Percentiles rank a stretch among this genome's conserved stretches.
These are phyloP conservation scores for Pyrenochaeta sp. DNA, from an alignment of 2,329 filamentous ascomycete species.

Conservation along the genomic window DNA sequence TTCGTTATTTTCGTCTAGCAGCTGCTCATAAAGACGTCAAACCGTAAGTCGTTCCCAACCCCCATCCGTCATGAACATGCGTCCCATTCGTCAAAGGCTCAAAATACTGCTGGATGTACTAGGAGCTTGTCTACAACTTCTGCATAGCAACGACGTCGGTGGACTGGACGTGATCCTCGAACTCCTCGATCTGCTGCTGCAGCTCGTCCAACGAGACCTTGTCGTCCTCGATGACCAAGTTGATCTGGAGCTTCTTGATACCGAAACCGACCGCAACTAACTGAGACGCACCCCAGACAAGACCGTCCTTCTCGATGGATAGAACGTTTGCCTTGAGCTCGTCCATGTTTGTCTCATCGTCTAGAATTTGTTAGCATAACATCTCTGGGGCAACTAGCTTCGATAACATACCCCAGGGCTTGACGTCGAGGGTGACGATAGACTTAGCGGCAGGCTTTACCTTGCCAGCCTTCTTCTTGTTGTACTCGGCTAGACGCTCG, in stretches of 20 bases:
- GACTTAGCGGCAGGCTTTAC: slow-evolving; percentile 94
- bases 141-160: slow-evolving; percentile 77
- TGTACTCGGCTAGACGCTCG: slow-evolving; percentile 91
- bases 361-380: slow-evolving; percentile 52
- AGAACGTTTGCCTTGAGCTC: slow-evolving; percentile 83
- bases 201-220: slow-evolving; percentile 90
- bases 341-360: slow-evolving; percentile 93
- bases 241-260: slow-evolving; percentile 99
- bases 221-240: slow-evolving; percentile 95
- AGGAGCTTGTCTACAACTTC: slow-evolving; percentile 48
- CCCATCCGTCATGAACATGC: slow-evolving; percentile 34
- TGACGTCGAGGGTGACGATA: slow-evolving; percentile 92
- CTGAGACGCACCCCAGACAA: slow-evolving; percentile 94
- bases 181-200: slow-evolving; percentile 82
- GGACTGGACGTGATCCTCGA: slow-evolving; percentile 97
- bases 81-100: slow-evolving; percentile 24
- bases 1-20: slow-evolving; percentile 42
- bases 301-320: slow-evolving; percentile 87
- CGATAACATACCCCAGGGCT: slow-evolving; percentile 89
- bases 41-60: slow-evolving; percentile 30
- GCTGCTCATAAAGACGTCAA: slow-evolving; percentile 45
- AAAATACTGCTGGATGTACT: slow-evolving; percentile 8
- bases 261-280: slow-evolving; percentile 92
- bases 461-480: slow-evolving; percentile 96
- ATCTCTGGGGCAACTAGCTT: background rate